Evolutionary conservation across 2,329 filamentous ascomycete genomes (phyloP).

Genomic region (Didymellaceae sp.): DNA sequence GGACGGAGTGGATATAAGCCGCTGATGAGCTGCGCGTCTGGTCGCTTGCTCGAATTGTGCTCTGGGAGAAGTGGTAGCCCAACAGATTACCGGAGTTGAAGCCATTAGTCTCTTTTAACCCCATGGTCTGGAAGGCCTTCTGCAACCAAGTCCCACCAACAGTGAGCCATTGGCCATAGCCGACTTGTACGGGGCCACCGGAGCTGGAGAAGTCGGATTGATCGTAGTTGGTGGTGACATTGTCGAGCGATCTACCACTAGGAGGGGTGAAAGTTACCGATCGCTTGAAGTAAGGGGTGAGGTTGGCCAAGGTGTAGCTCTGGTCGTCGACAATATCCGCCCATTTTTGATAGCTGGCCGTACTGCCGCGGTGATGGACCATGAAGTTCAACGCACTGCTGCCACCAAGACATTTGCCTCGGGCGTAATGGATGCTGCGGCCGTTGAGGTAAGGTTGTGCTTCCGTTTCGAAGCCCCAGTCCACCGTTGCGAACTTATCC

Average conservation of each 20-base stretch:
- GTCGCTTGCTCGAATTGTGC: slow-evolving; percentile 12
- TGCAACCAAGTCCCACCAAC: not conserved
- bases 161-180: not conserved
- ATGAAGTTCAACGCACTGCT: slow-evolving; percentile 32
- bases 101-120: not conserved
- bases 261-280: slow-evolving; percentile 40
- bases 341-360: slow-evolving; percentile 36
- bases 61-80: slow-evolving; percentile 14
- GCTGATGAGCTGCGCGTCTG: not conserved
- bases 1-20: not conserved
- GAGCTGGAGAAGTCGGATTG: not conserved
- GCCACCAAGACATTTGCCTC: slow-evolving; percentile 42
- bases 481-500: slow-evolving; percentile 30
- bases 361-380: slow-evolving; percentile 29
- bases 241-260: not conserved
- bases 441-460: slow-evolving; percentile 32
- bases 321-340: slow-evolving; percentile 38
- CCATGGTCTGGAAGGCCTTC: not conserved
- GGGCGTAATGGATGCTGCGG: slow-evolving; percentile 32
- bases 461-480: slow-evolving; percentile 40
- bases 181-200: not conserved
- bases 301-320: slow-evolving; percentile 37
- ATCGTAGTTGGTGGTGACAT: slow-evolving; percentile 6
- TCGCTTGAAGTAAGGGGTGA: slow-evolving; percentile 38
- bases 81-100: slow-evolving; percentile 6